Base-by-base conservation (phyloP, 1,284 basidiomycete genomes). In the Leccinum proliferum region DNA sequence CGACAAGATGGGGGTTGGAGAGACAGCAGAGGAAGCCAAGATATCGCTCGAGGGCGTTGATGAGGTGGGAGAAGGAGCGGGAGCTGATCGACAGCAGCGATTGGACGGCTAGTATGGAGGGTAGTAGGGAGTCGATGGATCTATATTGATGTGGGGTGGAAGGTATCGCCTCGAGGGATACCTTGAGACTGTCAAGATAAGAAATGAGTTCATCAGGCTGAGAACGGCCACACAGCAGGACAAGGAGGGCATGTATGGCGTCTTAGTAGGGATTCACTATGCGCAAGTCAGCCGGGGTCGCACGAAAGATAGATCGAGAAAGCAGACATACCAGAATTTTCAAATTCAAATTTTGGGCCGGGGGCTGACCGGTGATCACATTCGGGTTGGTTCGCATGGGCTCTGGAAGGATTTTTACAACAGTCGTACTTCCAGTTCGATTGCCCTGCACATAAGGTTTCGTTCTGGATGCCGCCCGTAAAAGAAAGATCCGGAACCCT, bases 11-110 rank as follows among this genome's bases (percentile, higher is more conserved):
- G 29, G 29, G 29, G 29, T 32, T 32, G 29, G 29, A 32, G 29
- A 32, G 29, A 32, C 29, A 32, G 29, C 29, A 32, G 29, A 32
- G 29, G 29, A 32, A 32, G 29, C 29, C 29, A 32, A 32, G 87
- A 76, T 99, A 99, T 6, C 94, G 88, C 75, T 99, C 97, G 65
- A 98, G 94, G 7, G 96, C 95, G 75, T 99, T 99, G 66, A 99
- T 85, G 71, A 98, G 90, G 75, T 99, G 97, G 0, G 96, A 98
- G 80, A 99, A 98, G 2, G 95, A 98, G 18, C 96, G 89, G 10
- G 92, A 89, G 58, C 97, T 97, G 61, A 98, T 92, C 70, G 92
- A 87, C 7, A 98, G 83, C 2, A 99, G 83, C 11, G 90, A 92
- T 72, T 98, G 95, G 56, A 94, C 83, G n/a, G 91, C 84, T 32